These are phyloP conservation scores for Fusarium torreyae DNA, from an alignment of 2,329 filamentous ascomycete genomes.

Conservation along the genomic window DNA sequence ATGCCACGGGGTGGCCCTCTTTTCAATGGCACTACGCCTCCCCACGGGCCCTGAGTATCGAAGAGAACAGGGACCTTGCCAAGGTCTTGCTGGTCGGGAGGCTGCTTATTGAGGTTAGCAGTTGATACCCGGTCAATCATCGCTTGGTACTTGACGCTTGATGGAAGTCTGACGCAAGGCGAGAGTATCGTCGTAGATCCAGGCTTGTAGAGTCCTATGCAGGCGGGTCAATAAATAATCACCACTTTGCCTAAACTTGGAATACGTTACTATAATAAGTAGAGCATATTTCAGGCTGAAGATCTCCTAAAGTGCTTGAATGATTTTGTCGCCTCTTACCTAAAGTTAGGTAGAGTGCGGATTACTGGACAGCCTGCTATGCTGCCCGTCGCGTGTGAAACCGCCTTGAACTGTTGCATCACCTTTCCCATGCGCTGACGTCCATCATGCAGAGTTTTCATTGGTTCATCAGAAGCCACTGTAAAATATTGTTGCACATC, in stretches of 20 bases:
- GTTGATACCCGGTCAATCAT: conserved; percentile 26
- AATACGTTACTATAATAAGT: too few species aligned
- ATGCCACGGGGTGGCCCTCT: conserved; percentile 48
- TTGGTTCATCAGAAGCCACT: conserved; percentile 16
- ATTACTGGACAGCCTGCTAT: not conserved
- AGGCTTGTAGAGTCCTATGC: conserved; percentile 28
- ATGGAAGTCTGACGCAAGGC: not conserved
- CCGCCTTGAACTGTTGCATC: conserved; percentile 39
- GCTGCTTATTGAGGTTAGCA: conserved; percentile 32
- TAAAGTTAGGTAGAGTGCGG: too few species aligned
- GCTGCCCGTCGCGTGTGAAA: conserved; percentile 34
- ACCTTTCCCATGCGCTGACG: conserved; percentile 25
- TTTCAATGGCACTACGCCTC: conserved; percentile 28
- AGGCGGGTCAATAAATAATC: too few species aligned
- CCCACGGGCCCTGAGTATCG: conserved; percentile 27
- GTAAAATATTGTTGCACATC: conserved; percentile 26
- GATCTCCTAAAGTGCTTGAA: too few species aligned
- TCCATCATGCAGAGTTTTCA: conserved; percentile 15
- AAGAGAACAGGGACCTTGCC: conserved; percentile 23
- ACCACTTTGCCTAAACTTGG: too few species aligned
- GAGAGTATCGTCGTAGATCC: conserved; percentile 28
- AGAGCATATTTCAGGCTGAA: too few species aligned
- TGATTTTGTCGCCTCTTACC: too few species aligned
- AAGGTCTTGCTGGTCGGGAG: conserved; percentile 35
- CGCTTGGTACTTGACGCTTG: conserved; percentile 22